Base-by-base conservation (phyloP, 148 eudicot species). In the Arctostaphylos glauca region DNA sequence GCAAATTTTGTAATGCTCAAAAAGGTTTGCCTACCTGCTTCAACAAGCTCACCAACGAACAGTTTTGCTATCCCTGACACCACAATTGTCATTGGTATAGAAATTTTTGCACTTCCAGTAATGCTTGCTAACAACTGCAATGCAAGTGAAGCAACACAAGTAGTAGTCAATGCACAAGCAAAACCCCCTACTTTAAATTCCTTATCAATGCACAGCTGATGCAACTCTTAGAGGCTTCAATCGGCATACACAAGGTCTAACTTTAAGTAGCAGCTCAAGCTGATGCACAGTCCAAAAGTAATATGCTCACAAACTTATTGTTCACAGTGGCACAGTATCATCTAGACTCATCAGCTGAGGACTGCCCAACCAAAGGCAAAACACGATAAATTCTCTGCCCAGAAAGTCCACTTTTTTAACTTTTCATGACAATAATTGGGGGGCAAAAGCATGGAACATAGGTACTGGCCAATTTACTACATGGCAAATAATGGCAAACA, bases 21-120 rank as follows among this genome's bases (percentile, higher is more conserved):
- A 14, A 76, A 66, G 16, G 43, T 54, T 23, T 44, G 46, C 19
- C n/a, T 86, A 96, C 99, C 98, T 87, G 94, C 92, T 90, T 96
- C 98, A 77, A 96, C 91, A 80, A 96, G 93, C 87, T 96, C 99
- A 56, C 99, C 98, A 71, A 94, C 97, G 88, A 93, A 96, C 94
- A 96, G 93, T 80, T 96, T 96, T 86, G 98, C 97, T 75, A 96
- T 96, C 80, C 99, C 97, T 14, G 99, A 94, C 77, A 92, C 97
- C 85, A 91, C 99, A 83, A 96, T 96, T 15, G 97, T 94, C 97
- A 93, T 93, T 56, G 94, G 99, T 58, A 90, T 48, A 60, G 97
- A 93, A 48, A 96, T 92, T 90, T 94, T 96, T 80, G 92, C 90
- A 84, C 94, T 96, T 83, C 98, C 98, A 6, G 94, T 94, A 62